Conservation (phyloP, 768 basidiomycete species). For the Tylopilus rubrobrunneus region DNA sequence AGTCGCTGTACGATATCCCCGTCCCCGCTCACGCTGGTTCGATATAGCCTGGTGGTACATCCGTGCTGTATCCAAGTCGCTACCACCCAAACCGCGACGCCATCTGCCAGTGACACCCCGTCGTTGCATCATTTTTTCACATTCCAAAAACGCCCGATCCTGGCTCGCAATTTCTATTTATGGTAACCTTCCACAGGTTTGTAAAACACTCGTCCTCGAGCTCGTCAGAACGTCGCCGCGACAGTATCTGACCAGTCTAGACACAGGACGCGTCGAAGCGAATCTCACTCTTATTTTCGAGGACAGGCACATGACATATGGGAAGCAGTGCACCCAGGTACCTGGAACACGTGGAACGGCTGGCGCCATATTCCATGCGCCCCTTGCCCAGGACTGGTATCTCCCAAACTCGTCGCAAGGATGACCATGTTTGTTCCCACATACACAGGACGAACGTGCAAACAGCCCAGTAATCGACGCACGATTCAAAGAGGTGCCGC, state of each 20-base stretch:
- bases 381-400: too few relatives aligned
- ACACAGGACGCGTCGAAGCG: too few relatives aligned
- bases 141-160: slow-evolving; percentile 20
- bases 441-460: background rate
- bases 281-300: background rate
- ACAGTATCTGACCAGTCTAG: too few relatives aligned
- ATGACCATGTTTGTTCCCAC: background rate
- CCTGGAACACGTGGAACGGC: background rate
- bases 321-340: background rate
- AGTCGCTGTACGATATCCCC: background rate
- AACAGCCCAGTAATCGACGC: too few relatives aligned
- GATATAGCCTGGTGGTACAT: background rate
- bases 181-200: slow-evolving; percentile 13
- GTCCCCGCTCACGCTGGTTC: background rate
- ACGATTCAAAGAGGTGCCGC: too few relatives aligned
- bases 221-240: background rate
- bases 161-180: slow-evolving; percentile 21
- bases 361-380: too few relatives aligned
- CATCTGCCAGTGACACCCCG: slow-evolving; percentile 10
- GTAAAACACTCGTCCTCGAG: background rate
- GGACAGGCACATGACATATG: background rate
- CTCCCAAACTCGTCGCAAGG: too few relatives aligned
- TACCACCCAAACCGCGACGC: background rate
- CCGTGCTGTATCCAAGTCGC: too few relatives aligned
- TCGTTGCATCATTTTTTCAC: slow-evolving; percentile 21